Percentiles rank a stretch among this genome's conserved stretches.
Evolutionary conservation across 176 grass and related monocot genomes (phyloP).

Genomic region (Leersia perrieri): DNA sequence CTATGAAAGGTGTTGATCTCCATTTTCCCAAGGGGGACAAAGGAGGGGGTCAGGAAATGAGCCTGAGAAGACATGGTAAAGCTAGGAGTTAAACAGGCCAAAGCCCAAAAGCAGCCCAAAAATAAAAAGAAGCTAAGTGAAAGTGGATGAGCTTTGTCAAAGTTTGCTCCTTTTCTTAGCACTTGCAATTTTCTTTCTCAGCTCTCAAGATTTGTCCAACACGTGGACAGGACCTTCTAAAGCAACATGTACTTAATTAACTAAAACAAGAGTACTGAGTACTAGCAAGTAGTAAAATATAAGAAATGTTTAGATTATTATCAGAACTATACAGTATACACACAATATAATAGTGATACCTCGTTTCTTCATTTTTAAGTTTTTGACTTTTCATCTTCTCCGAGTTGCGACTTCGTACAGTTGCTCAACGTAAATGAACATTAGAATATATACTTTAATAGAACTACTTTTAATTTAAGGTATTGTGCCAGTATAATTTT

Average conservation of each 20-base stretch:
- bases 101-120: not conserved
- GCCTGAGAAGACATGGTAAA: not conserved
- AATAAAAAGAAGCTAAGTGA: not conserved
- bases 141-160: not conserved
- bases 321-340: not conserved
- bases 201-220: constrained; percentile 1
- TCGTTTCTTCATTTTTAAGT: not conserved
- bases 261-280: not conserved
- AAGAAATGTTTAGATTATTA: not conserved
- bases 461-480: not conserved
- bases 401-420: not conserved
- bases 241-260: constrained; percentile 7
- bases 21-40: not conserved
- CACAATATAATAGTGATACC: not conserved
- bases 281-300: not conserved
- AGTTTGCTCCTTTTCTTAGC: not conserved
- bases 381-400: not conserved
- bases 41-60: not conserved
- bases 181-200: not conserved
- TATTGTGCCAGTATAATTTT: not conserved
- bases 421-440: not conserved
- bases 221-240: constrained; percentile 30
- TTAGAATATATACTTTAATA: not conserved
- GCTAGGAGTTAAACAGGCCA: not conserved
- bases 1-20: not conserved